Conservation (phyloP, 768 basidiomycete species). For the Panellus pusillus region DNA sequence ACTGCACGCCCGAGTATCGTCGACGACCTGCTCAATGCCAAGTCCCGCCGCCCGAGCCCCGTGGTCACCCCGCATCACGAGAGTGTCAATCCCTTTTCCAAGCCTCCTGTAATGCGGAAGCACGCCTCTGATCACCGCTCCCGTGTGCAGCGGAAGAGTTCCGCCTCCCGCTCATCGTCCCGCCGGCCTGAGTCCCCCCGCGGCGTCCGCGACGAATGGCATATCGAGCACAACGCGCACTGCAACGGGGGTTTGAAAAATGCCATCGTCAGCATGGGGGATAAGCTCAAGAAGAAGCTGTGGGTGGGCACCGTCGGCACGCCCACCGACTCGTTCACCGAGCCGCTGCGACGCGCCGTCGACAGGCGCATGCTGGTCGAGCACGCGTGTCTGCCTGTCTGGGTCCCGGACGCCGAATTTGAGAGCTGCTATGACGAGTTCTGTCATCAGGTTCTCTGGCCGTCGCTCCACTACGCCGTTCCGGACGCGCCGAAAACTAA, state of each 20-base stretch:
- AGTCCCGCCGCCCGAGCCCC: slow-evolving; percentile 44
- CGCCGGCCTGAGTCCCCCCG: slow-evolving; percentile 35
- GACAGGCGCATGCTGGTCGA: slow-evolving; percentile 49
- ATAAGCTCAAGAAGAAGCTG: slow-evolving; percentile 47
- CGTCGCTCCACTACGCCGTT: slow-evolving; percentile 81
- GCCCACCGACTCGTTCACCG: slow-evolving; percentile 62
- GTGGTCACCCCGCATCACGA: slow-evolving; percentile 44
- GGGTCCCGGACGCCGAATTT: slow-evolving; percentile 83
- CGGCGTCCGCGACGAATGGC: slow-evolving; percentile 37
- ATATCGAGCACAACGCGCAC: slow-evolving; percentile 60
- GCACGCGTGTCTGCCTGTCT: slow-evolving; percentile 53
- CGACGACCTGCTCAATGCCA: slow-evolving; percentile 57
- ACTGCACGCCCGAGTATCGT: slow-evolving; percentile 54
- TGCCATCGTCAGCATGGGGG: slow-evolving; percentile 68
- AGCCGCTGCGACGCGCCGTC: slow-evolving; percentile 56
- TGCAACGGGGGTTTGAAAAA: slow-evolving; percentile 86
- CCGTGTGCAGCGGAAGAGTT: slow-evolving; percentile 51
- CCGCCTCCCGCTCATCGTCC: slow-evolving; percentile 51
- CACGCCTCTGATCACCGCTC: slow-evolving; percentile 42
- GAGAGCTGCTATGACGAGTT: slow-evolving; percentile 82
- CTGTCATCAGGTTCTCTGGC: slow-evolving; percentile 90
- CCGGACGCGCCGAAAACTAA: slow-evolving; percentile 88
- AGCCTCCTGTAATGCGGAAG: slow-evolving; percentile 35
- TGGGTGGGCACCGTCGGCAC: slow-evolving; percentile 78
- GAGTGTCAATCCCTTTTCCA: slow-evolving; percentile 58